Conservation (phyloP, 805 yeast species). For the Torulaspora maleeae region DNA sequence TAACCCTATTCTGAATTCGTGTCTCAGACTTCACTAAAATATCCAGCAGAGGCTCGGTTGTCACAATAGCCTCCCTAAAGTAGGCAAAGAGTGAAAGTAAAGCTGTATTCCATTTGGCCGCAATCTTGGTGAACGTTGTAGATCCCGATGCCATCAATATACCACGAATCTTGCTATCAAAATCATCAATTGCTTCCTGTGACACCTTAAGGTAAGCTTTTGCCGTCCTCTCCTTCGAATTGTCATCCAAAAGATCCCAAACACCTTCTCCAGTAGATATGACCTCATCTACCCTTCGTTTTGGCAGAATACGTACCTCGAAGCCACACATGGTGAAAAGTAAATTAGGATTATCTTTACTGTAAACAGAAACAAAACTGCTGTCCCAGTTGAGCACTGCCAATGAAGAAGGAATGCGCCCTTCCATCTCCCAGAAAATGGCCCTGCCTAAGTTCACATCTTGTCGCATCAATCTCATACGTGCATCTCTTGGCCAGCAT, state of each 20-base stretch:
- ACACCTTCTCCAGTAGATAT: slow-evolving; percentile 70
- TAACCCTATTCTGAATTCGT: slow-evolving; percentile 87
- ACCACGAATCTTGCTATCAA: slow-evolving; percentile 80
- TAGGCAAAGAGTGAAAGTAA: slow-evolving; percentile 80
- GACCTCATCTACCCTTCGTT: slow-evolving; percentile 50
- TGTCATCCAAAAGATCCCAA: slow-evolving; percentile 77
- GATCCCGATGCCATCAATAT: slow-evolving; percentile 94
- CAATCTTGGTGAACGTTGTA: slow-evolving; percentile 89
- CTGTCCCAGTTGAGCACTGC: slow-evolving; percentile 74
- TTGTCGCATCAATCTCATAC: slow-evolving; percentile 85
- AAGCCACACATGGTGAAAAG: slow-evolving; percentile 92
- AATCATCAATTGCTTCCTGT: slow-evolving; percentile 69
- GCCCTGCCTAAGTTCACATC: slow-evolving; percentile 94
- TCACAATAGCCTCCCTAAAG: slow-evolving; percentile 86
- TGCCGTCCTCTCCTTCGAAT: slow-evolving; percentile 80
- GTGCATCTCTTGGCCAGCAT: slow-evolving; percentile 91
- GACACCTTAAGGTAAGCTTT: slow-evolving; percentile 82
- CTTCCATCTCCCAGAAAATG: slow-evolving; percentile 81
- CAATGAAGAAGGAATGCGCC: slow-evolving; percentile 72
- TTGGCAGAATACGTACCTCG: slow-evolving; percentile 85
- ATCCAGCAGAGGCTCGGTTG: slow-evolving; percentile 75
- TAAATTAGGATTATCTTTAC: slow-evolving; percentile 83
- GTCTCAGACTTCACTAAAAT: slow-evolving; percentile 87
- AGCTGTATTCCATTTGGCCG: slow-evolving; percentile 94
- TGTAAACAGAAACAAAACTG: slow-evolving; percentile 80